Evolutionary conservation across 1,284 basidiomycete genomes (phyloP), one percentile per base, ranked within the genome.

Genomic region (Ustilago esculenta): DNA sequence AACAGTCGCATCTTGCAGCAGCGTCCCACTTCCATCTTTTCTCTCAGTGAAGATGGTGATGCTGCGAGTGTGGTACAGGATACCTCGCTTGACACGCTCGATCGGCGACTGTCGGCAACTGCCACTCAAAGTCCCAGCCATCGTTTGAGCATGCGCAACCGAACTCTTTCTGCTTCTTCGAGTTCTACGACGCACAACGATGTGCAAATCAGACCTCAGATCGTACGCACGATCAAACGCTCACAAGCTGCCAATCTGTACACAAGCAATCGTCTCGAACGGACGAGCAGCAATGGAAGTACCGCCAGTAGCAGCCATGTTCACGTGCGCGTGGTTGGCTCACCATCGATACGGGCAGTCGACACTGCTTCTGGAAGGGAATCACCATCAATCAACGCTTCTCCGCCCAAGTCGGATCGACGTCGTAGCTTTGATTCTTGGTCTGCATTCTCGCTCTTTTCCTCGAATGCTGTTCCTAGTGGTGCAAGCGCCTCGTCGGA

Each of bases 161-260:
- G 59, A 2, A 55, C 46, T 2, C 34, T 55, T 6, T 63, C 59
- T 4, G 45, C 46, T 2, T 63, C 59, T 3, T 55, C 52, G 2
- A 51, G 59, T 32, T 61, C 58, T 23, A 54, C 40, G 21, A 44
- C 51, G 32, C 53, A 56, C 17, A 56, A 40, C 30, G 61, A 65
- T 10, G 45, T 65, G 7, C 61, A 65, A 25, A 65, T 65, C n/a
- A 12, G 61, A 20, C 61, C 61, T 4, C 61, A 65, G 34, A 65
- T 65, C 10, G 61, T 65, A 7, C 50, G 61, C 4, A 54, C 61
- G 7, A 58, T 65, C 42, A 57, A 65, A 27, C 44, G 53, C 4
- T 55, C 59, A 5, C 51, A 54, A 18, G 34, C 43, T 10, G 59
- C 46, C 17, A 42, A 25, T 21, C 12, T 45, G 1, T 55, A 35